Percentiles rank a stretch among this genome's conserved stretches.
Conservation (phyloP, 805 yeast genomes). For the Nakazawaea molendinolei region DNA sequence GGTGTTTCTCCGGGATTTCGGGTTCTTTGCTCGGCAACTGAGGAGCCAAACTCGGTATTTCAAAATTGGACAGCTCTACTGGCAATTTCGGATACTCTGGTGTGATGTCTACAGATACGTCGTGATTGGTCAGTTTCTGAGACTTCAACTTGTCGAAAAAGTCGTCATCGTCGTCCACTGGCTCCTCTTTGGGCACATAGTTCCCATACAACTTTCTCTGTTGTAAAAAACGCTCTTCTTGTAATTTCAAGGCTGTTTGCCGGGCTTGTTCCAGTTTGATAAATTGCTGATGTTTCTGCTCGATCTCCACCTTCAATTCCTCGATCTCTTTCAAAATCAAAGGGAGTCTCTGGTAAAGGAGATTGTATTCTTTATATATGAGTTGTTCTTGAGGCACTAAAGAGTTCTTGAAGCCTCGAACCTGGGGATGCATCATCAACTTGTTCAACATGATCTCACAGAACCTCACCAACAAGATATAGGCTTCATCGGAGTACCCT, state of each 20-base stretch:
- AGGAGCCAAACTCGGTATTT: no score
- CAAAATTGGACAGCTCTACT: no score
- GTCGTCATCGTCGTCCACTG: conserved; percentile 5
- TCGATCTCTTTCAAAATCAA: conserved; percentile 26
- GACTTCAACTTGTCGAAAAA: conserved; percentile 5
- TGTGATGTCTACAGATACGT: not conserved
- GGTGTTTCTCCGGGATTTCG: no score
- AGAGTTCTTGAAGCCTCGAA: conserved; percentile 23
- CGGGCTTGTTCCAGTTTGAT: conserved; percentile 16
- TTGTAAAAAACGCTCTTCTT: conserved; percentile 10
- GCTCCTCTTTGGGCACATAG: not conserved
- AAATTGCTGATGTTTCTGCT: conserved; percentile 19
- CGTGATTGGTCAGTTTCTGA: not conserved
- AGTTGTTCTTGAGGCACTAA: conserved; percentile 18
- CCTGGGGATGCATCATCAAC: conserved; percentile 39
- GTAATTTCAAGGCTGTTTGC: conserved; percentile 5
- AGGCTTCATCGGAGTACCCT: conserved; percentile 42
- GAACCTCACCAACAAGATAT: conserved; percentile 48
- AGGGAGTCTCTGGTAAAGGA: conserved; percentile 17
- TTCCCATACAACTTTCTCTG: conserved; percentile 5
- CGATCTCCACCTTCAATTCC: conserved; percentile 19
- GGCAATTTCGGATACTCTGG: conserved; percentile 1
- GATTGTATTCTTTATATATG: conserved; percentile 20
- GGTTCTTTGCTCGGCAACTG: no score
- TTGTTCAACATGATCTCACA: conserved; percentile 48